Evolutionary conservation across 495 filamentous ascomycete species (phyloP), one percentile per base, ranked within the genome.

Genomic region (Lophium mytilinum): DNA sequence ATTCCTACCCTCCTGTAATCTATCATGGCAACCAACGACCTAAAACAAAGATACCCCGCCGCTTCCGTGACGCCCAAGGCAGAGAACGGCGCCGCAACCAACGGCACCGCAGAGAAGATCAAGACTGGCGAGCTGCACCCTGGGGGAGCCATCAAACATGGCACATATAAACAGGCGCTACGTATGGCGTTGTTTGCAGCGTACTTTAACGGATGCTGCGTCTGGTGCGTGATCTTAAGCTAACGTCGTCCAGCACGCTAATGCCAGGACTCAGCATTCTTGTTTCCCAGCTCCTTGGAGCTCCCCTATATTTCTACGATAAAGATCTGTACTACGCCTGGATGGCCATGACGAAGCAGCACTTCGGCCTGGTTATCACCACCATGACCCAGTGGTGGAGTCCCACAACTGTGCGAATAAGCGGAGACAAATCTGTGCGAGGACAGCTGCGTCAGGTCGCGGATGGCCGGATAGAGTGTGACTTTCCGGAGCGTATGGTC

Each of bases 301-400:
- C 78, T 0, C 85, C 84, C 37, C 72, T 90, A 14, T 90, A 90
- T 65, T 80, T 81, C 62, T 68, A 87, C 58, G 82, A 79, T 66
- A 81, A 79, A 62, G 80, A 87, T 37, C 72, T 80, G 39, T 92
- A 86, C 74, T 85, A 90, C 67, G 76, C 83, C 43, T 89, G 83
- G 69, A 90, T 91, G 80, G 80, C 87, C 34, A 64, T 87, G 60
- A 87, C 85, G 0, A 92, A 93, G 67, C 79, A 84, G 55, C 81
- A 76, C 35, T 92, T 90, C 67, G 88, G 86, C 24, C 69, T 92
- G 5, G 62, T 88, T 21, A 80, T 84, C 53, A 88, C 81, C 11
- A 86, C 83, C 18, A 81, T 90, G 75, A 90, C 87, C 17, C 78
- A 90, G 58, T 89, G 85, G 83, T 93, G 85, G 86, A 80, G 79